Evolutionary conservation across 2,329 filamentous ascomycete genomes (phyloP).

Genomic region (Periconia digitata): DNA sequence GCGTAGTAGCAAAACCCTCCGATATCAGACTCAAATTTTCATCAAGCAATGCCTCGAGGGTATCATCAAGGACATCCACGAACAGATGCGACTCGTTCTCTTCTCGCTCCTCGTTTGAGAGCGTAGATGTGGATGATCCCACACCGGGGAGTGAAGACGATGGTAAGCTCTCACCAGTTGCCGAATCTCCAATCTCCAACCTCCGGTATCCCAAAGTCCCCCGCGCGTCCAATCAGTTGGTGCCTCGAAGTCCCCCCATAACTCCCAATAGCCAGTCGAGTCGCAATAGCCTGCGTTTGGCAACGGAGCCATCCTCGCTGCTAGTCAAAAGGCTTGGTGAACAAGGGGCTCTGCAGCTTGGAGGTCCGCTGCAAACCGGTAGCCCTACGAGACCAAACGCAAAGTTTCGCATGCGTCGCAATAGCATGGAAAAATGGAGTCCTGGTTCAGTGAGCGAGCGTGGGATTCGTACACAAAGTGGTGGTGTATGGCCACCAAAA

Average conservation of each 20-base stretch:
- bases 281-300: constrained; percentile 8
- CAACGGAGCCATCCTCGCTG: constrained; percentile 28
- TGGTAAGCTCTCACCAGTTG: constrained; percentile 45
- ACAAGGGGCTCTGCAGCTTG: constrained; percentile 37
- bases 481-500: constrained; percentile 20
- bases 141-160: constrained; percentile 50
- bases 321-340: constrained; percentile 42
- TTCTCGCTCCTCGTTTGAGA: constrained; percentile 51
- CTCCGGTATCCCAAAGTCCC: constrained; percentile 53
- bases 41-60: constrained; percentile 30
- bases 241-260: constrained; percentile 44
- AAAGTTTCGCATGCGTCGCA: constrained; percentile 25
- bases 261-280: constrained; percentile 20
- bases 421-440: constrained; percentile 26
- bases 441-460: constrained; percentile 21
- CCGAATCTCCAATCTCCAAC: constrained; percentile 47
- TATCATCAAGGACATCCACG: constrained; percentile 29
- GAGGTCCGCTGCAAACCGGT: constrained; percentile 36
- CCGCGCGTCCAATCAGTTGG: constrained; percentile 48
- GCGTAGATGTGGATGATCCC: constrained; percentile 47
- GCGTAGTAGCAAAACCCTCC: constrained; percentile 22
- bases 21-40: constrained; percentile 28
- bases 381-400: constrained; percentile 12
- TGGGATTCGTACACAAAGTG: constrained; percentile 26
- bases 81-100: constrained; percentile 36